Percentiles rank a stretch among this genome's conserved stretches.
These are phyloP conservation scores for Rhytidhysteron rufulum DNA, from an alignment of 2,329 filamentous ascomycete species.

Conservation along the genomic window DNA sequence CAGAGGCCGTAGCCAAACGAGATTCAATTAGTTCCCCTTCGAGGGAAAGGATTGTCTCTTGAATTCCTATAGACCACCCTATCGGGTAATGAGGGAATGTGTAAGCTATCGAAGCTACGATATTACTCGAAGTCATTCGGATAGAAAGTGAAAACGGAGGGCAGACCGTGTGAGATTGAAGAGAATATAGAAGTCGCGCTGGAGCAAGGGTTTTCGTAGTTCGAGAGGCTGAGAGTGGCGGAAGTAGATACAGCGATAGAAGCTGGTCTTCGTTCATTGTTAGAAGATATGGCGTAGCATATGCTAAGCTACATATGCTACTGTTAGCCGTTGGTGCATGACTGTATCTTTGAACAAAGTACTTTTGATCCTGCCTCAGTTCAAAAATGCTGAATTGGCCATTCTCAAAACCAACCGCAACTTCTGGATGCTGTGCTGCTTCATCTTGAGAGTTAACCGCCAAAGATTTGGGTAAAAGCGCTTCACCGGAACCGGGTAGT, in stretches of 20 bases:
- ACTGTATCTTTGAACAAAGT: constrained; percentile 51
- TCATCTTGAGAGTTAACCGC: constrained; percentile 53
- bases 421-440: constrained; percentile 23
- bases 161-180: constrained; percentile 75
- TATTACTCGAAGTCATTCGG: constrained; percentile 58
- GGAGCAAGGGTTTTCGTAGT: constrained; percentile 20
- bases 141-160: constrained; percentile 80
- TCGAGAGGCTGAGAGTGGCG: constrained; percentile 13
- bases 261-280: constrained; percentile 72
- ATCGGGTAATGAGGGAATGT: constrained; percentile 70
- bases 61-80: constrained; percentile 88
- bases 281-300: constrained; percentile 70
- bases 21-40: constrained; percentile 48
- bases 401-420: constrained; percentile 35
- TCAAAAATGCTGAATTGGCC: constrained; percentile 62
- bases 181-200: constrained; percentile 67
- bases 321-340: constrained; percentile 62
- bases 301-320: constrained; percentile 66
- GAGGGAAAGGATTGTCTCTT: constrained; percentile 70
- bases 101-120: constrained; percentile 84
- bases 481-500: background rate
- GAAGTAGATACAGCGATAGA: constrained; percentile 71
- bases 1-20: constrained; percentile 48
- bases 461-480: constrained; percentile 56
- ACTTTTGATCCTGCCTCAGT: constrained; percentile 46